These are phyloP conservation scores for Ceratocystis eucalypticola DNA, from an alignment of 2,329 filamentous ascomycete species.

Conservation along the genomic window DNA sequence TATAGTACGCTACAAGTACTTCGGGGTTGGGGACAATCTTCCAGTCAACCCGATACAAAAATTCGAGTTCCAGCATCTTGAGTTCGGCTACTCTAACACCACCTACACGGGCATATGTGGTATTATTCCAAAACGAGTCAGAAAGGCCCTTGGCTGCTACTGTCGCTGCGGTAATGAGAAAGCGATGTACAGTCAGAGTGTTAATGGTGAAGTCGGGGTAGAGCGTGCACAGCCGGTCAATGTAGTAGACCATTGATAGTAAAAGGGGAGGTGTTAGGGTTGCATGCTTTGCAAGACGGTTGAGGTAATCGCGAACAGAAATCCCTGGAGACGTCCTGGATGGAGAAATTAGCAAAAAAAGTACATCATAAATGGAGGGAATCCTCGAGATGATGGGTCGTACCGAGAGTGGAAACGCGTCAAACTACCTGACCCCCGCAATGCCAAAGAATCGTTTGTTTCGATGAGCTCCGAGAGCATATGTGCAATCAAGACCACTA, in stretches of 20 bases:
- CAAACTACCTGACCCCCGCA: conserved; percentile 58
- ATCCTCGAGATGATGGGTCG: conserved; percentile 18
- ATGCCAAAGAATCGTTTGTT: conserved; percentile 77
- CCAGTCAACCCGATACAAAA: conserved; percentile 86
- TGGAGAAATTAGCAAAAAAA: neutral
- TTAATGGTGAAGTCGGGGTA: conserved; percentile 95
- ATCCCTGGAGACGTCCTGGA: conserved; percentile 64
- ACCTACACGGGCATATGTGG: conserved; percentile 85
- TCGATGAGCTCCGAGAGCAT: conserved; percentile 94
- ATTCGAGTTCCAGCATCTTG: conserved; percentile 83
- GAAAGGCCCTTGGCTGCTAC: conserved; percentile 93
- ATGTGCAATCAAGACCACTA: conserved; percentile 80
- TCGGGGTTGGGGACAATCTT: conserved; percentile 93
- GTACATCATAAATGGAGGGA: neutral
- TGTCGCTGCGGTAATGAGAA: conserved; percentile 88
- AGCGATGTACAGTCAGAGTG: conserved; percentile 90
- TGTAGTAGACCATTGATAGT: conserved; percentile 98
- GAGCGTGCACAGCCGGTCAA: conserved; percentile 81
- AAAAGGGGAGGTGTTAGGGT: conserved; percentile 85
- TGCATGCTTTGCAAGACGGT: conserved; percentile 83
- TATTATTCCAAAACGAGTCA: conserved; percentile 97
- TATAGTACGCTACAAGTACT: conserved; percentile 84
- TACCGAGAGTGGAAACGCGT: conserved; percentile 93
- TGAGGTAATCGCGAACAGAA: conserved; percentile 84
- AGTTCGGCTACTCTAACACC: conserved; percentile 83